Conservation (phyloP, 208 protist genomes). For the Leishmania major region DNA sequence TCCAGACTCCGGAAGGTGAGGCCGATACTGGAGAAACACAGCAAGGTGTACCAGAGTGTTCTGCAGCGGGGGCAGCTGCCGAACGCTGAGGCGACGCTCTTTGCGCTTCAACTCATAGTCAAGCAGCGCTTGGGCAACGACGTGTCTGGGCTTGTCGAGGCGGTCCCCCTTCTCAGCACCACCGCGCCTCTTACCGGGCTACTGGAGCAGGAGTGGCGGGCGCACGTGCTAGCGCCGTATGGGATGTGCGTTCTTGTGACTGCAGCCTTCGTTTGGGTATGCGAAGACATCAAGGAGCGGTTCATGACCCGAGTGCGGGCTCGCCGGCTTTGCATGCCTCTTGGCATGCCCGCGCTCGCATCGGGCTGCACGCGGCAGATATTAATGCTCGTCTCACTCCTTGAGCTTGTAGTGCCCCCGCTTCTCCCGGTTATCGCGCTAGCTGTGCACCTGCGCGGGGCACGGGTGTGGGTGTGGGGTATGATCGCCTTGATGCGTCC, state of each 20-base stretch:
- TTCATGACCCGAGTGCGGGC: constrained; percentile 17
- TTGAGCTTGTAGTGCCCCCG: constrained; percentile 11
- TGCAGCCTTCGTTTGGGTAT: constrained; percentile 8
- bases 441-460: constrained; percentile 3
- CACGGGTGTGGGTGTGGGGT: constrained; percentile 3
- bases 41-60: constrained; percentile 9
- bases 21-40: constrained; percentile 12
- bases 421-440: constrained; percentile 14
- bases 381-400: constrained; percentile 12
- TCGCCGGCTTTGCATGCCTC: neutral
- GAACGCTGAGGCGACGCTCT: constrained; percentile 35
- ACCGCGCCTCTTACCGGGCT: constrained; percentile 30
- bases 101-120: constrained; percentile 47
- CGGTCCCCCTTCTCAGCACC: constrained; percentile 19
- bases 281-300: constrained; percentile 24
- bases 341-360: neutral
- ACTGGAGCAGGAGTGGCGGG: constrained; percentile 22
- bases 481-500: constrained; percentile 23
- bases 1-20: constrained; percentile 29
- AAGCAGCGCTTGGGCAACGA: constrained; percentile 47
- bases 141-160: constrained; percentile 18
- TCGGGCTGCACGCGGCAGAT: constrained; percentile 1
- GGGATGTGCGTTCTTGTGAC: constrained; percentile 10
- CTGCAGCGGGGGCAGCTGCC: constrained; percentile 18
- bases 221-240: constrained; percentile 12